These are phyloP conservation scores for Phycomyces blakesleeanus DNA, from an alignment of 192 early-diverging fungal species.

Conservation along the genomic window DNA sequence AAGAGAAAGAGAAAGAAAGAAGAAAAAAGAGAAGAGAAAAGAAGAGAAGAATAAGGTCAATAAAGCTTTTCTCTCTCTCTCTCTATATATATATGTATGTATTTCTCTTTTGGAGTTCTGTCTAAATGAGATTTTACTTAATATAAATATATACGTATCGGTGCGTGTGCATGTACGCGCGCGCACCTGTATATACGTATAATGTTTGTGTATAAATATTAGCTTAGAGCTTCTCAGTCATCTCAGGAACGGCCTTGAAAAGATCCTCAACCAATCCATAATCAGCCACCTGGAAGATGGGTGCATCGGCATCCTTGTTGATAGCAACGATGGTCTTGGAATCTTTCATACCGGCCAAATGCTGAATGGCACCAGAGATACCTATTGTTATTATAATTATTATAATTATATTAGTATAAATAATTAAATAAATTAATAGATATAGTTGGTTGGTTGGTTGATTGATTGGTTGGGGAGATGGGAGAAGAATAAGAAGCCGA, in stretches of 20 bases:
- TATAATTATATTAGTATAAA: not conserved
- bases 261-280: conserved; percentile 94
- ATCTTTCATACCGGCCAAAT: conserved; percentile 99
- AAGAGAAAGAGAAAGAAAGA: too few species aligned
- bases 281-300: conserved; percentile 97
- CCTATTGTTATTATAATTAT: conserved; percentile 10
- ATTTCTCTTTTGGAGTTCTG: too few species aligned
- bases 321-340: conserved; percentile 98
- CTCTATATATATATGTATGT: not conserved
- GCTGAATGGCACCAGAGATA: conserved; percentile 96
- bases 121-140: not conserved
- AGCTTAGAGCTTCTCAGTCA: conserved; percentile 68
- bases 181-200: not conserved
- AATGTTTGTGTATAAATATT: not conserved
- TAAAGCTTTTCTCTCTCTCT: too few species aligned
- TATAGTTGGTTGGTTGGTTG: too few species aligned
- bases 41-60: too few species aligned
- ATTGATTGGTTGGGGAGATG: too few species aligned
- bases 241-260: conserved; percentile 88
- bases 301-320: conserved; percentile 97
- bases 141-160: not conserved
- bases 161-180: not conserved
- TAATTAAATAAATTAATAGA: too few species aligned
- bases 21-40: too few species aligned
- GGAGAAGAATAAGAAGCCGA: too few species aligned